Evolutionary conservation across 2,329 filamentous ascomycete genomes (phyloP), one percentile per base, ranked within the genome.

Genomic region (Bipolaris victoriae): DNA sequence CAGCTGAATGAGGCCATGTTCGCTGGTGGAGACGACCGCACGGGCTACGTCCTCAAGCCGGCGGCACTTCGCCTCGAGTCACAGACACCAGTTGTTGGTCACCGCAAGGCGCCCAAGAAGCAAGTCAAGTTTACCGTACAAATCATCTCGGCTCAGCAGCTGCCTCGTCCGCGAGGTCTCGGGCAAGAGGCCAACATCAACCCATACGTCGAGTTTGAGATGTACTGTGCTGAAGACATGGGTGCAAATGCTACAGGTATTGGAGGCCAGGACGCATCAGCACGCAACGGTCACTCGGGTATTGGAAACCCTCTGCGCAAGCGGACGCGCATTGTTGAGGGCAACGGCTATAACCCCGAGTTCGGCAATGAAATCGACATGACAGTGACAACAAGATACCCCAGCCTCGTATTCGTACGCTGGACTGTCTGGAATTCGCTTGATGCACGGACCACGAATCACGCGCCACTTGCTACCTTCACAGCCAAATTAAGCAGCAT

Each of bases 1-100:
- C 94, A 98, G 73, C 84, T 98, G 76, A 98, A 98, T 74, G 90
- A 95, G 66, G 95, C 95, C 70, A 98, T 99, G 95, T 99, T 97
- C 73, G 90, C 92, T 45, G 91, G 91, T 56, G 91, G 92, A 41
- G 88, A 85, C 11, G 95, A 97, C 77, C 86, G 88, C 54, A 91
- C 90, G 2, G 95, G 95, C 43, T 99, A 98, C 70, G 92, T 98
- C 13, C 84, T 97, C 51, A 99, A 99, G 80, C 94, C 95, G 18
- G 85, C 88, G 35, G 91, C 93, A 72, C 86, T 97, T 60, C 90
- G 94, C 65, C 72, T 68, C 43, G 66, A 71, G 46, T 58, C 64
- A 20, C 69, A 69, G 16, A 64, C 58, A 6, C 63, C 68, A 24
- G 68, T 65, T 6, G 77, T 88, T 54, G 84, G 84, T 15, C 80